A percentile compares a stretch with the other conserved stretches of the same genome.
These are phyloP conservation scores for Corymbia maculata DNA, from an alignment of 345 rosid genomes.

Conservation along the genomic window DNA sequence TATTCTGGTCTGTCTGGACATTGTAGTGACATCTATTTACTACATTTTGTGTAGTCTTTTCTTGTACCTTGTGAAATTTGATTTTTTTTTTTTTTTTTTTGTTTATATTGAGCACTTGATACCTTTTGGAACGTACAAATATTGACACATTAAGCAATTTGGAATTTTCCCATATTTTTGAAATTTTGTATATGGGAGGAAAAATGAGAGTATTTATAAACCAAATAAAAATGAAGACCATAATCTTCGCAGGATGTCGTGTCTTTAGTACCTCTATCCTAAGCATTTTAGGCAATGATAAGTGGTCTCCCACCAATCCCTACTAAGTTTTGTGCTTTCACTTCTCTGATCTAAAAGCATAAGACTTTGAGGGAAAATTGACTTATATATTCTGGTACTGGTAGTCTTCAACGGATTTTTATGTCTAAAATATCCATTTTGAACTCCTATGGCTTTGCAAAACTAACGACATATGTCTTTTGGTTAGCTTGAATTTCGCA, in stretches of 20 bases:
- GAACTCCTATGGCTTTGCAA: background rate
- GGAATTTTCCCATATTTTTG: background rate
- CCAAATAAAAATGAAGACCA: background rate
- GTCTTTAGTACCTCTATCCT: background rate
- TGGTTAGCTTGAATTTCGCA: background rate
- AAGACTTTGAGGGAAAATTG: background rate
- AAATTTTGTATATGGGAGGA: background rate
- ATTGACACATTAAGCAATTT: background rate
- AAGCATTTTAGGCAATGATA: background rate
- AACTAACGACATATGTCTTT: background rate
- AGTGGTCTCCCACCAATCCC: background rate
- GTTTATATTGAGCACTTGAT: background rate
- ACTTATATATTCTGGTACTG: no score
- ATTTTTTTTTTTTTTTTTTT: background rate
- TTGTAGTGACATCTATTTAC: background rate
- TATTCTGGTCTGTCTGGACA: background rate
- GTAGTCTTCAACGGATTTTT: no score
- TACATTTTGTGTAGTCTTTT: background rate
- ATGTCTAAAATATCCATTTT: background rate
- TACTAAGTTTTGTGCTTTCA: background rate
- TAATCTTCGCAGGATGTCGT: no score
- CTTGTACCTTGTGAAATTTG: background rate
- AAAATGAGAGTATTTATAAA: background rate
- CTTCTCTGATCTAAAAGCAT: background rate
- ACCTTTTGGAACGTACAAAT: background rate